These are phyloP conservation scores for Misopates orontium DNA, from an alignment of 257 asterid genomes.

Conservation along the genomic window DNA sequence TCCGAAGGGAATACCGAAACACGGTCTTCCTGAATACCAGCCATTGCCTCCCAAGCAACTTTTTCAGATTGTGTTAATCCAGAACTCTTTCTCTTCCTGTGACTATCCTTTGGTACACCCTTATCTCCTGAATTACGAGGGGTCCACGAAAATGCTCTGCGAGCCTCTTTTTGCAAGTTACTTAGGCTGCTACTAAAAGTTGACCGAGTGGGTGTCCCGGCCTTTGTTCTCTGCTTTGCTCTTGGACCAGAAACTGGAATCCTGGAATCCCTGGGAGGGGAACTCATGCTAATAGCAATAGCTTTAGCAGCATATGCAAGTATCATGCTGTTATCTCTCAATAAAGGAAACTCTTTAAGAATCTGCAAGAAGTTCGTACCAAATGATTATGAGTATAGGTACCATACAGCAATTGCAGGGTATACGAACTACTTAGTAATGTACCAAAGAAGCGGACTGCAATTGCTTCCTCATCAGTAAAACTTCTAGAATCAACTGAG, in stretches of 20 bases:
- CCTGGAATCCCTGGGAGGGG: slow-evolving; percentile 79
- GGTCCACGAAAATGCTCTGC: slow-evolving; percentile 97
- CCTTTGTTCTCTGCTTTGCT: slow-evolving; percentile 77
- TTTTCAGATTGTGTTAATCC: slow-evolving; percentile 81
- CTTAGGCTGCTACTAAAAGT: slow-evolving; percentile 83
- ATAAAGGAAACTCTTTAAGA: slow-evolving; percentile 78
- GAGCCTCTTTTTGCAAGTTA: slow-evolving; percentile 94
- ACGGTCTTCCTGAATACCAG: slow-evolving; percentile 93
- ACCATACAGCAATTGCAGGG: slow-evolving; percentile 15
- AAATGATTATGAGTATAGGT: slow-evolving; percentile 24
- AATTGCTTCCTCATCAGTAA: slow-evolving; percentile 97
- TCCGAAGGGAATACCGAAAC: slow-evolving; percentile 65
- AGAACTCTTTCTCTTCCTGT: slow-evolving; percentile 92
- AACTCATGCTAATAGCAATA: slow-evolving; percentile 74
- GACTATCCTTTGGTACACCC: slow-evolving; percentile 66
- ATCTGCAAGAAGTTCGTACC: slow-evolving; percentile 53
- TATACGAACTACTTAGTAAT: slow-evolving; percentile 30
- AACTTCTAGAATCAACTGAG: slow-evolving; percentile 92
- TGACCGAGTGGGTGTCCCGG: slow-evolving; percentile 73
- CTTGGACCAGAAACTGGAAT: slow-evolving; percentile 66
- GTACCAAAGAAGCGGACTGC: slow-evolving; percentile 94
- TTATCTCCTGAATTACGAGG: slow-evolving; percentile 87
- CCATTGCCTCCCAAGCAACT: slow-evolving; percentile 88
- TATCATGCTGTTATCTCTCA: slow-evolving; percentile 80
- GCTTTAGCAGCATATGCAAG: slow-evolving; percentile 89